A percentile compares a stretch with the other conserved stretches of the same genome.
Conservation (phyloP, 768 basidiomycete genomes). For the Lactarius hatsudake region DNA sequence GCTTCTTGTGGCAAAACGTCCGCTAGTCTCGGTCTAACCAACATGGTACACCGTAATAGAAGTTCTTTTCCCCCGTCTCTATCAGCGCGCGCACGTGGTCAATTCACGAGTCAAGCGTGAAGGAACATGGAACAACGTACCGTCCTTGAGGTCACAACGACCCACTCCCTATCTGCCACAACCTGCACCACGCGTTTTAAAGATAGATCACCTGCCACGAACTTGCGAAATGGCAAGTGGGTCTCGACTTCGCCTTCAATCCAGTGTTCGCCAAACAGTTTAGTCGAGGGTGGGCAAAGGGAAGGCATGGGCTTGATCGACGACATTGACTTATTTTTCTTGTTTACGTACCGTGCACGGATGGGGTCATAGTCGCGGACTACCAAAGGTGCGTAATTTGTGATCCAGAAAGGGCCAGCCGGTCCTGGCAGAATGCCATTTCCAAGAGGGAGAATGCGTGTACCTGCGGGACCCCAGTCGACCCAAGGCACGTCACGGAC, state of each 20-base stretch:
- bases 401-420: constrained; percentile 17
- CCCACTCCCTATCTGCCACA: constrained; percentile 19
- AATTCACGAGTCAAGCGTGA: neutral
- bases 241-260: constrained; percentile 1
- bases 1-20: neutral
- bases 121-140: constrained; percentile 4
- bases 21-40: neutral
- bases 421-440: neutral
- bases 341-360: neutral
- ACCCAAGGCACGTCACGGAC: constrained; percentile 1
- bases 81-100: neutral
- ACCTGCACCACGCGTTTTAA: neutral
- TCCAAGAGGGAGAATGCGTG: neutral
- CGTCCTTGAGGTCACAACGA: constrained; percentile 8
- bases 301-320: neutral
- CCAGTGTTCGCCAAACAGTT: constrained; percentile 5
- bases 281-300: neutral
- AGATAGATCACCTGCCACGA: neutral
- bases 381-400: constrained; percentile 1
- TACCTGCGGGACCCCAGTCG: constrained; percentile 17
- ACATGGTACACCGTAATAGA: constrained; percentile 7
- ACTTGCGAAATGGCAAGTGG: constrained; percentile 13
- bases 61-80: neutral
- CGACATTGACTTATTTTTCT: neutral
- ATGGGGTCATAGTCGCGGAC: constrained; percentile 14